Conservation (phyloP, 1,284 basidiomycete genomes). For the Thecaphora frezii region DNA sequence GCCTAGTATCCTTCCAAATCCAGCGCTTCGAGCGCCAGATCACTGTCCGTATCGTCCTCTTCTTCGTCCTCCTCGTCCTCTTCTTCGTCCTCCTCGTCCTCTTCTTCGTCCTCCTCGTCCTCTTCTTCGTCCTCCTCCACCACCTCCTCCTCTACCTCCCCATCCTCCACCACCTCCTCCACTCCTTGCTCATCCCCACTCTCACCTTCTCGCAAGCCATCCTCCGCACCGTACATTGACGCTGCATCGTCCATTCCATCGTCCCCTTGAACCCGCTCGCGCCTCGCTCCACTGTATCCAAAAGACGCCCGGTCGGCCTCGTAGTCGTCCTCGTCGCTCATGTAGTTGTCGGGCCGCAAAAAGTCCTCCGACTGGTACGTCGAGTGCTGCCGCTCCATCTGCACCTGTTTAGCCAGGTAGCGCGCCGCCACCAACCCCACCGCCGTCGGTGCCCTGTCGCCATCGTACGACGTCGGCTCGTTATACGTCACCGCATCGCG, state of each 20-base stretch:
- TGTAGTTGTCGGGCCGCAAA: background rate
- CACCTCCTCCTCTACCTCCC: constrained; percentile 11
- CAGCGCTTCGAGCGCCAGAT: constrained; percentile 98
- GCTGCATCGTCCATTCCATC: constrained; percentile 1
- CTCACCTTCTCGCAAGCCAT: background rate
- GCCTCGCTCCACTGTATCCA: background rate
- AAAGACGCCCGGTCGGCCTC: background rate
- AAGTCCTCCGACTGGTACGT: background rate
- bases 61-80: constrained; percentile 73
- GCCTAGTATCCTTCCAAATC: too few relatives aligned
- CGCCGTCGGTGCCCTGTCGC: background rate
- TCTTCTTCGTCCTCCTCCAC: constrained; percentile 14
- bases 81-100: constrained; percentile 28
- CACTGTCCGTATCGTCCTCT: constrained; percentile 90
- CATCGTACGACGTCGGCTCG: background rate
- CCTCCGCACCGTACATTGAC: background rate
- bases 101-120: constrained; percentile 24
- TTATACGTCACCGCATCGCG: too few relatives aligned
- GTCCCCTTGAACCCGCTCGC: background rate
- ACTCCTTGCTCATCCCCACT: constrained; percentile 3
- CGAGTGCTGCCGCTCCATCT: background rate
- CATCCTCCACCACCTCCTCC: constrained; percentile 7
- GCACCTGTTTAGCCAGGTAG: background rate
- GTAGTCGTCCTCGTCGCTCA: background rate
- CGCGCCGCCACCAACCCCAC: too few relatives aligned